Percentiles rank a stretch among this genome's conserved stretches.
Conservation (phyloP, 1,284 basidiomycete genomes). For the Leccinum pachyderme region DNA sequence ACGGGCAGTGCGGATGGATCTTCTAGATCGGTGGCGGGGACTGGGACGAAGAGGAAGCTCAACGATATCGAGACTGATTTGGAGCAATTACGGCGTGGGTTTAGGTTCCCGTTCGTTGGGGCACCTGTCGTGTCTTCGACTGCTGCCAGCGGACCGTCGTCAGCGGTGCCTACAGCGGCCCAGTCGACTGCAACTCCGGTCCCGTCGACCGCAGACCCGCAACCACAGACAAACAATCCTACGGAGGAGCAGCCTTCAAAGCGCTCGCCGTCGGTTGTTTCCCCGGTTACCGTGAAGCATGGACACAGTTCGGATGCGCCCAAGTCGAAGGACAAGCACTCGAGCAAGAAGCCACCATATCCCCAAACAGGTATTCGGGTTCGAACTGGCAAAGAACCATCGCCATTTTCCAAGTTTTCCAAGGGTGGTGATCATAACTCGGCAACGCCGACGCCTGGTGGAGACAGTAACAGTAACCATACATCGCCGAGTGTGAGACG, state of each 20-base stretch:
- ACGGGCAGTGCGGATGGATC: slow-evolving; percentile 13
- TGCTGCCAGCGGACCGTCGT: neutral
- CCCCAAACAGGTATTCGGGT: slow-evolving; percentile 45
- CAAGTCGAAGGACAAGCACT: slow-evolving; percentile 36
- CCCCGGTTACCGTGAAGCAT: slow-evolving; percentile 9
- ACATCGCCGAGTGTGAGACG: slow-evolving; percentile 9
- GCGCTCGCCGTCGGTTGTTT: slow-evolving; percentile 7
- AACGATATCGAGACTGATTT: slow-evolving; percentile 43
- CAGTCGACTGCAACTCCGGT: neutral
- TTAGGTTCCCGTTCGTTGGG: slow-evolving; percentile 50
- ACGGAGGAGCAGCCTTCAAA: slow-evolving; percentile 15
- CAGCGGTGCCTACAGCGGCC: neutral
- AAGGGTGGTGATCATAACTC: slow-evolving; percentile 3
- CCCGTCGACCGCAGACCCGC: slow-evolving; percentile 1
- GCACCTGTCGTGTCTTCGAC: slow-evolving; percentile 32
- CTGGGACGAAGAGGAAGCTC: slow-evolving; percentile 55
- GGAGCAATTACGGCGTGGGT: slow-evolving; percentile 34
- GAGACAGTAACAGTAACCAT: slow-evolving; percentile 4
- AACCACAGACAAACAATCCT: slow-evolving; percentile 1
- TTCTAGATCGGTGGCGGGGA: neutral
- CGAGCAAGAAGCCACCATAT: slow-evolving; percentile 37
- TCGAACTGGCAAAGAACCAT: slow-evolving; percentile 36
- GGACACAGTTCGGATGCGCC: slow-evolving; percentile 13
- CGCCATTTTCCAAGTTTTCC: slow-evolving; percentile 23
- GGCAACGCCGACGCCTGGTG: neutral